phyloP scores from a whole-genome alignment of 257 asterid species.

The Plantago elongata region DNA sequence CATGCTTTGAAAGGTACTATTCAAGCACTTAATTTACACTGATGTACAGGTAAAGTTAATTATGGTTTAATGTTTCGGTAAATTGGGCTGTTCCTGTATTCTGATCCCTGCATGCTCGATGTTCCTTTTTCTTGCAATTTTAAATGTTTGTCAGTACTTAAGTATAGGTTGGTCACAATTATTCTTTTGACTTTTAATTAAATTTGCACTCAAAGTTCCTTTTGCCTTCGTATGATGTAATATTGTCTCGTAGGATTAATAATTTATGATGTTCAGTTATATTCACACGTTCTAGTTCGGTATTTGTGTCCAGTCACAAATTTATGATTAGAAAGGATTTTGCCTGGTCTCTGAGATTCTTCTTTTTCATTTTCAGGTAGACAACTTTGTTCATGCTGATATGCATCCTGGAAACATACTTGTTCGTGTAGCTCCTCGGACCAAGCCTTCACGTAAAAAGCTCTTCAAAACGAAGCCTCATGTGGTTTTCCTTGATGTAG shows the following conservation, averaged over 20 bases:
- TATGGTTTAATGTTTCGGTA: neutral
- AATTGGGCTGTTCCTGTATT: neutral
- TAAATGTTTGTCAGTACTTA: slow-evolving; percentile 1
- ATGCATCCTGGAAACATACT: slow-evolving; percentile 92
- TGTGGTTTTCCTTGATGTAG: slow-evolving; percentile 67
- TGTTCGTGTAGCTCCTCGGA: slow-evolving; percentile 47
- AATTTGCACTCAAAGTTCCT: neutral
- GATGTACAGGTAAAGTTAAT: neutral
- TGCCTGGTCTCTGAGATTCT: slow-evolving; percentile 14
- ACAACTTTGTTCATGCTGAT: slow-evolving; percentile 81
- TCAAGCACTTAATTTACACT: neutral
- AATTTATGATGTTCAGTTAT: neutral
- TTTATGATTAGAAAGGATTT: slow-evolving; percentile 8
- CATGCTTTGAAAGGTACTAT: neutral
- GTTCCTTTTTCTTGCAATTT: neutral
- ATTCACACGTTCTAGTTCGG: slow-evolving; percentile 1
- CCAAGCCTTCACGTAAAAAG: slow-evolving; percentile 46
- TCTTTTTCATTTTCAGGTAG: slow-evolving; percentile 47
- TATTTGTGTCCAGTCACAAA: slow-evolving; percentile 6
- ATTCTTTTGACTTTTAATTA: slow-evolving; percentile 7
- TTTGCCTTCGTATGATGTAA: neutral
- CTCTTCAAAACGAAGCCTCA: slow-evolving; percentile 68
- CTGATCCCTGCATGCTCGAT: neutral
- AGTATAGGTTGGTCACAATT: neutral
- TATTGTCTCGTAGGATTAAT: neutral